Evolutionary conservation across 1,284 basidiomycete species (phyloP), one percentile per base, ranked within the genome.

Genomic region (Fomitopsis betulina): DNA sequence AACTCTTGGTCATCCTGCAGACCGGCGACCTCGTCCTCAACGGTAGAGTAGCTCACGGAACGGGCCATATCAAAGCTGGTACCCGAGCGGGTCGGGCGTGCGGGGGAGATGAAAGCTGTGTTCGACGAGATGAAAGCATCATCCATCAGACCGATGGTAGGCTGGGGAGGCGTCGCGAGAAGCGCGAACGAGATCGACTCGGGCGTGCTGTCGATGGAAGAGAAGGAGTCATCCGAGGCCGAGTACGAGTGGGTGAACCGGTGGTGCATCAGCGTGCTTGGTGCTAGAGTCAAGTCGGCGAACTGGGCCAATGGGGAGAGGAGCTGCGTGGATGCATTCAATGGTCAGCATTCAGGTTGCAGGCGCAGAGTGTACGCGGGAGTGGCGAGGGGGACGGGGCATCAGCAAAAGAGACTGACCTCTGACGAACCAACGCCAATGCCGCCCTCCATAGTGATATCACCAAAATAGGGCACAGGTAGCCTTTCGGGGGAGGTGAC

Each of bases 191-290:
- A 70, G 6, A 69, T 58, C 6, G 76, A 63, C 63, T 82, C 81
- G 21, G 83, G 84, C 1, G 82, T 80, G 39, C 86, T 86, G 63
- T 84, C 82, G 49, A 82, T 59, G 9, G 84, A 85, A 4, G 81
- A 84, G 23, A 72, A 70, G 13, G 84, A 81, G 1, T 80, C 79
- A 62, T 80, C 76, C 13, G 84, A 81, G 1, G 81, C 80, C 62
- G 80, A 75, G 21, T 70, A 68, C 17, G 64, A 61, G 49, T 63
- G 73, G 73, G 55, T 69, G 67, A 60, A 30, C 23, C 25, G 74
- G 54, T 74, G 73, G 54, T 76, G 77, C 51, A 73, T 71, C 37
- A 81, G 82, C 23, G 81, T 81, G 61, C 76, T 72, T 27, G 82
- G 81, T 10, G 77, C 74, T 55, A 84, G 75, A 50, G 82, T 78